These are phyloP conservation scores for Cyberlindnera xylosilytica DNA, from an alignment of 805 yeast species.

Conservation along the genomic window DNA sequence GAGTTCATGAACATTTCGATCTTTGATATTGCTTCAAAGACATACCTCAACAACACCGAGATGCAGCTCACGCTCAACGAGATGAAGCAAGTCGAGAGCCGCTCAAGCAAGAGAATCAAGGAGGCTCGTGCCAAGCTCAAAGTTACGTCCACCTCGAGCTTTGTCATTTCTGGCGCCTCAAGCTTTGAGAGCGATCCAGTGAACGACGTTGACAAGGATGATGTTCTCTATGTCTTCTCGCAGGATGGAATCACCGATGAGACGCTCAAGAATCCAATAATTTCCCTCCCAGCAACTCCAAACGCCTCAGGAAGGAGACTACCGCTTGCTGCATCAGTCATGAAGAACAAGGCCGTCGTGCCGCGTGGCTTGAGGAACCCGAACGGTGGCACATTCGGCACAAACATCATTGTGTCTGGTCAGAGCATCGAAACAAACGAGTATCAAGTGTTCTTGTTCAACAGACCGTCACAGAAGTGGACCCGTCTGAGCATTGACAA, in stretches of 20 bases:
- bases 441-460: constrained; percentile 48
- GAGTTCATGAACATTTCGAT: constrained; percentile 32
- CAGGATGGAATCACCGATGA: constrained; percentile 10
- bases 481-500: constrained; percentile 52
- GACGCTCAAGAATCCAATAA: constrained; percentile 27
- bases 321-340: constrained; percentile 22
- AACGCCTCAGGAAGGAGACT: constrained; percentile 32
- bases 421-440: constrained; percentile 42
- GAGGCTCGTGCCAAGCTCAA: constrained; percentile 15
- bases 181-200: constrained; percentile 4
- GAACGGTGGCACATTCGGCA: constrained; percentile 62
- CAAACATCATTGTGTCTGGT: constrained; percentile 61
- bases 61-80: constrained; percentile 25
- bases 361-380: constrained; percentile 53
- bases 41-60: constrained; percentile 20
- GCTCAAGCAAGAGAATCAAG: not conserved
- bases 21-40: constrained; percentile 43
- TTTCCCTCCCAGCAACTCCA: constrained; percentile 32
- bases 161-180: constrained; percentile 19
- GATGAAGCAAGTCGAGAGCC: constrained; percentile 8
- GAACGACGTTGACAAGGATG: constrained; percentile 7
- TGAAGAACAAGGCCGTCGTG: constrained; percentile 28
- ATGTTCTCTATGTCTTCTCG: constrained; percentile 22
- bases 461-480: constrained; percentile 60
- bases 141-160: constrained; percentile 17